Evolutionary conservation across 164 flowering plant species (phyloP), one percentile per base, ranked within the genome.

Genomic region (Liriodendron chinense): DNA sequence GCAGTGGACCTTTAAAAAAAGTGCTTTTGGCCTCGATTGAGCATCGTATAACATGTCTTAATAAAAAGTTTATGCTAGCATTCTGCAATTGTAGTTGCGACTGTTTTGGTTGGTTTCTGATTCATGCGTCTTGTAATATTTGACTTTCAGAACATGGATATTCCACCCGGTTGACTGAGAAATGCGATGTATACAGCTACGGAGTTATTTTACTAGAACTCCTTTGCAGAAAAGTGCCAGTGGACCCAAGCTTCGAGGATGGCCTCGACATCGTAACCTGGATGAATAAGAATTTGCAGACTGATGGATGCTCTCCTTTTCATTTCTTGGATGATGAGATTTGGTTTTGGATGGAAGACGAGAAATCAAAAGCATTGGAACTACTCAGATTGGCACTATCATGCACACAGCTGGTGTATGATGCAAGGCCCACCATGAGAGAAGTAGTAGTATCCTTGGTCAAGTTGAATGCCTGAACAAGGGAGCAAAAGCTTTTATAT

Each of bases 151-250:
- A 82, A 69, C 74, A 80, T 75, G 83, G 79, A 34, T 77, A 72
- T 72, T 77, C 80, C 2, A 57, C 71, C 22, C 73, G 62, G 47
- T 75, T 81, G 80, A 80, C 78, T 53, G 80, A 78, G 68, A 83
- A 83, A 69, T 71, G 76, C 20, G 82, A 80, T 62, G 74, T 81
- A 2, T 78, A 76, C 72, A 71, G 78, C 65, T 76, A 77, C 76
- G 79, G 84, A 53, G 85, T 83, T 43, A 72, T 83, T 75, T 71
- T 83, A 65, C 77, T 85, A 6, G 83, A 83, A 77, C 80, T 80
- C 57, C 77, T 83, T 20, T 80, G 75, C 76, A 78, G 84, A 77
- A 82, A 85, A 69, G 10, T 85, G 74, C 86, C 83, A 22, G 75
- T 80, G 49, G 84, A 83, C 34, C 77, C 80, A 25, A 53, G 79